Base-by-base conservation (phyloP, 2,329 filamentous ascomycete genomes). In the Xylaria sp. region DNA sequence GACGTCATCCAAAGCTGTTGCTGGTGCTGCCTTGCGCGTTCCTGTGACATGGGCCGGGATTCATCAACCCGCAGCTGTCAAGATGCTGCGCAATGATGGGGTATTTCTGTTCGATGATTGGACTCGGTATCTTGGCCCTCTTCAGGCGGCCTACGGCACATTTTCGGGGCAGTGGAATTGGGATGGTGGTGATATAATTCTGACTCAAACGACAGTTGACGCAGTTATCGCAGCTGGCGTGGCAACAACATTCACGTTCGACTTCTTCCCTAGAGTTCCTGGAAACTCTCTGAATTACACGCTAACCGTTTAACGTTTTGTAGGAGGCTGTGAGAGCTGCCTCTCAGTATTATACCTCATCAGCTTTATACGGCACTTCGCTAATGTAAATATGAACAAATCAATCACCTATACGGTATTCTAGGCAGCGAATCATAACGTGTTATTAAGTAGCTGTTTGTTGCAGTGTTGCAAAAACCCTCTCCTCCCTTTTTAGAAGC, bases 21-120 rank as follows among this genome's bases (percentile, higher is more conserved):
- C 69, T 0, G 74, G 75, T 4, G 65, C 69, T 21, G 74, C 76
- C n/a, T 70, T 86, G 1, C 67, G 69, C 0, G 82, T 87, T 51
- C 83, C 84, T 0, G 73, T 87, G 1, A 78, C 75, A 0, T 87
- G 81, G 78, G 77, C 79, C 4, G 85, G 85, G 0, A 63, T 85
- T 8, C 73, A 76, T n/a, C 75, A 77, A 5, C 73, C 81, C 0
- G 84, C 85, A 0, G 77, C 85, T 0, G 78, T 86, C 2, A 82
- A 82, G 65, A 83, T 83, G 9, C 46, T 81, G 4, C 79, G 78
- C 19, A 71, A 68, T 1, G 81, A 84, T 61, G 83, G 83, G 1
- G 76, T 72, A 6, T 83, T 78, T 54, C 69, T 87, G 6, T 77
- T 83, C 3, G 85, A 88, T 64, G 79, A 82, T 51, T 88, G 82